phyloP scores from a whole-genome alignment of 352 stramenopile genomes.

The Phytopythium vexans region DNA sequence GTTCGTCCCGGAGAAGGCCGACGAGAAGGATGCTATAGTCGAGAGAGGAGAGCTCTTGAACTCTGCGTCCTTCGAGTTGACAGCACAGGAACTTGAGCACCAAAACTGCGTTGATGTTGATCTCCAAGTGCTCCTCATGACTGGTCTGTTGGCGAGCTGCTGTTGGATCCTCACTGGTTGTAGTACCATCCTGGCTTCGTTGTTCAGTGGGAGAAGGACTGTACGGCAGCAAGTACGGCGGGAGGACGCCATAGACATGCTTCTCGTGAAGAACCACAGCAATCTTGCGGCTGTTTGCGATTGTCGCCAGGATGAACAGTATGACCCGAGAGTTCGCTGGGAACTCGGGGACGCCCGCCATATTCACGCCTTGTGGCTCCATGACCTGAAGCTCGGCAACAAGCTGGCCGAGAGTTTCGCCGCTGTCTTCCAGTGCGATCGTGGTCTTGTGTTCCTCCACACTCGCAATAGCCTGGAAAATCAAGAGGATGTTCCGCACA shows the following conservation, averaged over 20 bases:
- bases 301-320: conserved; percentile 33
- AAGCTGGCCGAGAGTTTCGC: conserved; percentile 44
- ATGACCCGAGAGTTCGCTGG: conserved; percentile 41
- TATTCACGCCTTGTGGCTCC: conserved; percentile 16
- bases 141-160: not conserved
- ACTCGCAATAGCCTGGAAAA: conserved; percentile 50
- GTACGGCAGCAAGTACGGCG: conserved; percentile 30
- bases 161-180: conserved; percentile 2
- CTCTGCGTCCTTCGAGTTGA: conserved; percentile 24
- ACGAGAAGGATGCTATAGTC: conserved; percentile 40
- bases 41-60: conserved; percentile 32
- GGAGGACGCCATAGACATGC: conserved; percentile 38
- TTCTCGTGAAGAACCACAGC: conserved; percentile 55
- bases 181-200: not conserved
- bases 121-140: conserved; percentile 4
- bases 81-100: conserved; percentile 29
- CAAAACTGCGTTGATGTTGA: conserved; percentile 15
- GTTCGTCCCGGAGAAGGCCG: no score
- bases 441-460: conserved; percentile 79
- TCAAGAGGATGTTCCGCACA: conserved; percentile 53
- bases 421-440: conserved; percentile 68
- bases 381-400: conserved; percentile 39
- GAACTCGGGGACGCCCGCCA: conserved; percentile 12
- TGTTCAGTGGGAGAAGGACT: conserved; percentile 1
- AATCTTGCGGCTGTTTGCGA: conserved; percentile 38